Percentiles rank a stretch among this genome's conserved stretches.
Conservation (phyloP, 1,139 yeast genomes). For the Geotrichum klebahnii region DNA sequence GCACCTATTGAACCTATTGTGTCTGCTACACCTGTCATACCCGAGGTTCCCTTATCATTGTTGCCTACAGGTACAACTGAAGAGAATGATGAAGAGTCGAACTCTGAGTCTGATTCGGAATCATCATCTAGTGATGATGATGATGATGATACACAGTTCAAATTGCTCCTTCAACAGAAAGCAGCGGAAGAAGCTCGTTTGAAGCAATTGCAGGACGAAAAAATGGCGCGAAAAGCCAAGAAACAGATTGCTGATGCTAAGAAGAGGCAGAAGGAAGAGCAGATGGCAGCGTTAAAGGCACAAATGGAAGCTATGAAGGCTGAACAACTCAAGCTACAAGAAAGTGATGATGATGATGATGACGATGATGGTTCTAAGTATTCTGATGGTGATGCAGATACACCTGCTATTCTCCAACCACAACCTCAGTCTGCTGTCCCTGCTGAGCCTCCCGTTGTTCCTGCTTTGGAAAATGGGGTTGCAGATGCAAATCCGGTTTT, state of each 20-base stretch:
- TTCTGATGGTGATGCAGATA: slow-evolving; percentile 15
- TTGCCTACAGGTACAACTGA: background rate
- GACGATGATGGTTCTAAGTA: slow-evolving; percentile 32
- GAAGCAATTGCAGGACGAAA: slow-evolving; percentile 29
- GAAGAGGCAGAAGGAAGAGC: slow-evolving; percentile 49
- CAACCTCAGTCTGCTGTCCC: slow-evolving; percentile 13
- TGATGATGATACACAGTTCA: slow-evolving; percentile 46
- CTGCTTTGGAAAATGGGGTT: slow-evolving; percentile 17
- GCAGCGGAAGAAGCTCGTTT: slow-evolving; percentile 37
- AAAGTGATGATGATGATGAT: slow-evolving; percentile 29
- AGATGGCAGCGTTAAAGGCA: slow-evolving; percentile 55
- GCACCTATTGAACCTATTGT: slow-evolving; percentile 13
- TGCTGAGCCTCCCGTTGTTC: slow-evolving; percentile 7
- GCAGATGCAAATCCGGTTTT: slow-evolving; percentile 20
- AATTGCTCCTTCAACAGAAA: slow-evolving; percentile 47
- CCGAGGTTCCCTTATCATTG: background rate
- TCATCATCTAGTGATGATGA: slow-evolving; percentile 40
- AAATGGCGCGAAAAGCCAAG: slow-evolving; percentile 42
- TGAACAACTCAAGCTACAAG: slow-evolving; percentile 37
- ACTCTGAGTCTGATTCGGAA: slow-evolving; percentile 40
- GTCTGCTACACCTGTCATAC: background rate
- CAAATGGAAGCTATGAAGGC: slow-evolving; percentile 58
- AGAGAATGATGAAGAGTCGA: slow-evolving; percentile 3
- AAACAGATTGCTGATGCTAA: slow-evolving; percentile 35
- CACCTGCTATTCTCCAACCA: background rate